Conservation (phyloP, 2,329 filamentous ascomycete genomes). For the Lasiodiplodia citricola region DNA sequence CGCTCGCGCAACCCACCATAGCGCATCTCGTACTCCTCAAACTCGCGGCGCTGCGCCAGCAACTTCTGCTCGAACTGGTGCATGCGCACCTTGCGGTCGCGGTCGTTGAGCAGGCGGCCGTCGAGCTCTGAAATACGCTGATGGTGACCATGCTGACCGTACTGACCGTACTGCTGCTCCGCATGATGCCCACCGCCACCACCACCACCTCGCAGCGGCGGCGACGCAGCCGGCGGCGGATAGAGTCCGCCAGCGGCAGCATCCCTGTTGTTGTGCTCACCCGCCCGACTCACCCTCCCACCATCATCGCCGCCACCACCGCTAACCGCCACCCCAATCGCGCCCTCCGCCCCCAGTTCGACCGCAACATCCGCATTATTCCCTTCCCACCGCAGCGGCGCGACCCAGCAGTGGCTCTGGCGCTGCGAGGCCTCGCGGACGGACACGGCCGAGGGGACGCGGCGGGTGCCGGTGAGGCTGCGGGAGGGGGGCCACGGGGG, state of each 20-base stretch:
- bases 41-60: slow-evolving; percentile 5
- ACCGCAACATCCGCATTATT: neutral
- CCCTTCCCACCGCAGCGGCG: slow-evolving; percentile 35
- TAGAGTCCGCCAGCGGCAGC: too few species aligned
- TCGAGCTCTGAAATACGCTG: slow-evolving; percentile 6
- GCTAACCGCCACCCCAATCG: neutral
- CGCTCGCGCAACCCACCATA: neutral
- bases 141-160: too few species aligned
- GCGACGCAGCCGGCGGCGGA: neutral
- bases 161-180: neutral
- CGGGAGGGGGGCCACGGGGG: slow-evolving; percentile 42
- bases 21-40: slow-evolving; percentile 8
- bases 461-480: neutral
- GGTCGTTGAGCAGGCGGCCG: slow-evolving; percentile 15
- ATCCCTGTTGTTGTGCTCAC: neutral
- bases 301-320: neutral
- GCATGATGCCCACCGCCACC: too few species aligned
- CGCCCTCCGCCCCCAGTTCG: neutral
- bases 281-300: neutral
- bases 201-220: neutral
- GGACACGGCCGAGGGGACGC: slow-evolving; percentile 32
- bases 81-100: slow-evolving; percentile 20
- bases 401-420: slow-evolving; percentile 44
- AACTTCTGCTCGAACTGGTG: slow-evolving; percentile 18
- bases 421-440: slow-evolving; percentile 37